Evolutionary conservation across 2,329 filamentous ascomycete species (phyloP).

Genomic region (Ascosphaera apis): DNA sequence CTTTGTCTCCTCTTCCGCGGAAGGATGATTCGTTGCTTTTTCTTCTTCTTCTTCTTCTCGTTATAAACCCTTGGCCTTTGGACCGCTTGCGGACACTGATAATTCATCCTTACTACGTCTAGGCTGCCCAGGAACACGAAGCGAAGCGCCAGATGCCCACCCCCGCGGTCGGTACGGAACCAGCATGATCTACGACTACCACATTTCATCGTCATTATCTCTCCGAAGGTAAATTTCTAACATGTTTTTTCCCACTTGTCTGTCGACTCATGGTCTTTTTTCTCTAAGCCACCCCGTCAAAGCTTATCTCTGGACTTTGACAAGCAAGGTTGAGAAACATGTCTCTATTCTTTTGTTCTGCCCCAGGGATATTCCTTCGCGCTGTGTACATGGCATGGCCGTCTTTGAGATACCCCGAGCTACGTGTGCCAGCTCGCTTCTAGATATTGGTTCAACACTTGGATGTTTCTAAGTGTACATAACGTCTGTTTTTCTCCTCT

Average conservation of each 20-base stretch:
- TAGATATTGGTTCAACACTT: too few species aligned
- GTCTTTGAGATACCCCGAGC: too few species aligned
- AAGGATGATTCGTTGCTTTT: not conserved
- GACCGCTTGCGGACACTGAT: not conserved
- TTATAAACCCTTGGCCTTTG: not conserved
- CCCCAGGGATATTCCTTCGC: too few species aligned
- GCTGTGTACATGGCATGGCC: too few species aligned
- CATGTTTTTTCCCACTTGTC: too few species aligned
- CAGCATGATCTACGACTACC: not conserved
- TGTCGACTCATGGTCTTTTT: too few species aligned
- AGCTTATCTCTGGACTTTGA: too few species aligned
- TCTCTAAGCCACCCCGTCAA: too few species aligned
- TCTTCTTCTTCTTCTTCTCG: not conserved
- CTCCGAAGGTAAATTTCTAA: too few species aligned
- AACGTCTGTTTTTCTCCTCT: not conserved
- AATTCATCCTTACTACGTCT: not conserved
- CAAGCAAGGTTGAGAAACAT: too few species aligned
- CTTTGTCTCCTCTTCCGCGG: not conserved
- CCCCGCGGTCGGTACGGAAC: not conserved
- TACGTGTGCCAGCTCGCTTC: too few species aligned
- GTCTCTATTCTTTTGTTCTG: not conserved
- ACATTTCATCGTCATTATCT: too few species aligned
- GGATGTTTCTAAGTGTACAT: constrained; percentile 1
- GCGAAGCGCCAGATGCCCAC: not conserved
- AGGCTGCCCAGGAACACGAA: not conserved